Conservation (phyloP, 768 basidiomycete genomes). For the Holtermanniella nyarrowii region DNA sequence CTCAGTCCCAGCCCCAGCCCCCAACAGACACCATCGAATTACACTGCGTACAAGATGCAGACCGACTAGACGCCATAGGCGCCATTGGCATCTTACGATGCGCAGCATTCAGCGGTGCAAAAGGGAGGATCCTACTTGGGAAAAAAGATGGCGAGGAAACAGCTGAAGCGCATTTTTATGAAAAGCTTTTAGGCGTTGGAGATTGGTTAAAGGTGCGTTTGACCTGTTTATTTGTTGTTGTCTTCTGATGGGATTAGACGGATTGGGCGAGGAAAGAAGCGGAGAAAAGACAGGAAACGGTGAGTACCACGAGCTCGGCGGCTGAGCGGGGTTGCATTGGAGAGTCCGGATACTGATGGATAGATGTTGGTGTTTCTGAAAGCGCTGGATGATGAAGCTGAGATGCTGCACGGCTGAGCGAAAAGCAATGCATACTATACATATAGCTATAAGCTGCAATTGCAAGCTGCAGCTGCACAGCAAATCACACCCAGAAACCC, state of each 20-base stretch:
- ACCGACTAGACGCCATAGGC: slow-evolving; percentile 68
- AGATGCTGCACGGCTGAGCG: slow-evolving; percentile 4
- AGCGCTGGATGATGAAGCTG: slow-evolving; percentile 42
- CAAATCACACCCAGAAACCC: too few relatives aligned
- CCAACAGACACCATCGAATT: too few relatives aligned
- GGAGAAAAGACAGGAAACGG: slow-evolving; percentile 59
- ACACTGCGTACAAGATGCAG: slow-evolving; percentile 72
- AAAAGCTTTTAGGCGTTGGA: slow-evolving; percentile 68
- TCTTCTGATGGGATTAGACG: slow-evolving; percentile 44
- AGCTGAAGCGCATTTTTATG: slow-evolving; percentile 72
- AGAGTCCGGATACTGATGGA: neutral
- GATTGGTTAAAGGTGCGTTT: slow-evolving; percentile 55
- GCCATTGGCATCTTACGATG: slow-evolving; percentile 68
- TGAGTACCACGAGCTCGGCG: slow-evolving; percentile 38
- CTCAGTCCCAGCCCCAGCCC: too few relatives aligned
- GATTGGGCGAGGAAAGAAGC: slow-evolving; percentile 58
- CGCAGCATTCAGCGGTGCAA: slow-evolving; percentile 46
- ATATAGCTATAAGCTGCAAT: too few relatives aligned
- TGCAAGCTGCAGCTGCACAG: too few relatives aligned
- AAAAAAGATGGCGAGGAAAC: slow-evolving; percentile 45
- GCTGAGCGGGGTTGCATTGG: neutral
- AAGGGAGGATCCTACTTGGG: slow-evolving; percentile 43
- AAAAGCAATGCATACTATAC: too few relatives aligned
- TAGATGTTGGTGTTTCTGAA: slow-evolving; percentile 59
- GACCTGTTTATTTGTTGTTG: too few relatives aligned